Percentiles rank a stretch among this genome's conserved stretches.
These are phyloP conservation scores for Scleroderma citrinum DNA, from an alignment of 768 basidiomycete species.

Conservation along the genomic window DNA sequence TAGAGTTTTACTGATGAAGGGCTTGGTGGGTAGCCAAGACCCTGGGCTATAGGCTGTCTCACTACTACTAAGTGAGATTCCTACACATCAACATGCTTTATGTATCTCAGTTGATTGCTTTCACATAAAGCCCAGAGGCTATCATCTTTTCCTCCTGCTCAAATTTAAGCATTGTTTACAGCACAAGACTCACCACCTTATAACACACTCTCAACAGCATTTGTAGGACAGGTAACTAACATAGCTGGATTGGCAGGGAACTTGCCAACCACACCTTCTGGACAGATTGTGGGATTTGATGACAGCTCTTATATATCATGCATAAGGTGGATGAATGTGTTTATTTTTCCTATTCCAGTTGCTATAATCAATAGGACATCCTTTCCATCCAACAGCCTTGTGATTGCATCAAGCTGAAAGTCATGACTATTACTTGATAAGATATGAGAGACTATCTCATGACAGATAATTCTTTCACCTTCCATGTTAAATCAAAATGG, in stretches of 20 bases:
- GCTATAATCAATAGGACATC: conserved; percentile 1
- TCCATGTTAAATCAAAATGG: not conserved
- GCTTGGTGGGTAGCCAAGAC: too few species aligned
- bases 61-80: too few species aligned
- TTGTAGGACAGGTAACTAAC: conserved; percentile 17
- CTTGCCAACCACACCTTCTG: too few species aligned
- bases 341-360: not conserved
- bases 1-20: too few species aligned
- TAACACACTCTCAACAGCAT: conserved; percentile 11
- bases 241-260: conserved; percentile 3
- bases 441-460: not conserved
- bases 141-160: not conserved
- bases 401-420: conserved; percentile 1
- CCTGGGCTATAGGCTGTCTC: too few species aligned
- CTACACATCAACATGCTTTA: too few species aligned
- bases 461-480: not conserved
- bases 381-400: not conserved
- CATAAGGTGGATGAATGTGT: not conserved
- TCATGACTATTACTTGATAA: not conserved
- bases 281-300: too few species aligned
- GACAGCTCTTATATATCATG: too few species aligned
- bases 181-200: not conserved
- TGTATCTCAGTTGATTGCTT: not conserved
- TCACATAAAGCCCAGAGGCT: not conserved
- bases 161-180: not conserved